Base-by-base conservation (phyloP, 2,329 filamentous ascomycete genomes). In the Furcasterigmium furcatum region DNA sequence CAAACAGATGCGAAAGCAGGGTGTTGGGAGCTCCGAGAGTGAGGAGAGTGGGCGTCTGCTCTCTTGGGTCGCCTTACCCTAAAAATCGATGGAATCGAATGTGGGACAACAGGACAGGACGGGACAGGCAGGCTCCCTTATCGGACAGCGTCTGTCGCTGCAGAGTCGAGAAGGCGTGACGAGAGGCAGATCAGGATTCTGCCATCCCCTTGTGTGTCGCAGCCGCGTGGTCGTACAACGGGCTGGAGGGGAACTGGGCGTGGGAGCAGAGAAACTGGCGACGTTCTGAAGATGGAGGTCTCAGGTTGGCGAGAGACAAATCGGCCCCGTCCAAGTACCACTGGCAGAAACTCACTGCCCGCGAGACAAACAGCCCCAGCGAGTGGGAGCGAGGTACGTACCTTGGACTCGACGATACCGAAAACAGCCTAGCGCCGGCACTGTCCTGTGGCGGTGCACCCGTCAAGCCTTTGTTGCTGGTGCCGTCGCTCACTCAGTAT, bases 381-480 rank as follows among this genome's bases (percentile, higher is more conserved):
- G n/a, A n/a, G n/a, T n/a, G n/a, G n/a, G n/a, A n/a, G n/a, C 24
- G 24, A 27, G 24, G 24, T 27, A 27, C 24, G 24, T 27, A 27
- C 24, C 24, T 27, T 27, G 24, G 24, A 27, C n/a, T n/a, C n/a
- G n/a, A 12, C 24, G 34, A 18, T 18, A 36, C 34, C 46, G 45
- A 45, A 50, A 50, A 40, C 44, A 45, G 47, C 41, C 46, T 54
- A 47, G 50, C 45, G 34, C 34, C 50, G 48, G 48, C 39, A 36
- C 18, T 18, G n/a, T 7, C 24, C 34, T 36, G 34, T 36, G 34
- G 34, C 34, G 34, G 34, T 36, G 34, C 34, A 19, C 34, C 4
- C 18, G 16, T 34, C 24, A 27, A 27, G 24, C 24, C 24, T 27
- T 27, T 27, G n/a, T n/a, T n/a, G n/a, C n/a, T n/a, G n/a, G n/a